Evolutionary conservation across 176 grass and related monocot species (phyloP), one percentile per base, ranked within the genome.

Genomic region (Bromus sterilis): DNA sequence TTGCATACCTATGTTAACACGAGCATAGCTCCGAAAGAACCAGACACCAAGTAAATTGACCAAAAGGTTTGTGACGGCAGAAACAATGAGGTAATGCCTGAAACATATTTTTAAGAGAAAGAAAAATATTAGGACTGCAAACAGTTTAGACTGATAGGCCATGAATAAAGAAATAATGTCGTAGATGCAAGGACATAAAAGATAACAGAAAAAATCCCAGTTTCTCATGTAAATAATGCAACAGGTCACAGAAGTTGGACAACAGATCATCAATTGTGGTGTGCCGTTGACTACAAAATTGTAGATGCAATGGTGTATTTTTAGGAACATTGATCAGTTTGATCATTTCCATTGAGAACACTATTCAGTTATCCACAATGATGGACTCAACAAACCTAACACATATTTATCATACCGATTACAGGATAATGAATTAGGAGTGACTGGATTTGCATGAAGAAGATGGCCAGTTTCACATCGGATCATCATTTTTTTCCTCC

Each of bases 31-130:
- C 74, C 88, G 83, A 65, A 98, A 98, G 75, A 98, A 98, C 95
- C 95, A 98, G 81, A 98, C 95, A 62, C 95, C 95, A 68, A 98
- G 82, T 74, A 98, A 77, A 79, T 98, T 98, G 78, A 98, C 96
- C 82, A 98, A 93, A 86, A 98, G 93, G 63, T 98, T 93, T 58
- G 96, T 93, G 31, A 98, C 93, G 49, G 96, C 96, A 71, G 96
- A 98, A 48, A 98, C 67, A 86, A 98, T 91, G 42, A 95, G 88
- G 78, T 98, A 98, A 56, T 95, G 96, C 89, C 96, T 98, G 85
- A 46, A 80, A 58, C 4, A 53, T 48, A 51, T 31, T 77, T 49
- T 92, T 46, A 40, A 33, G n/a, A 71, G 6, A 9, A 4, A 55
- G 23, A 0, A 71, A 20, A 24, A 1, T 70, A 33, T 85, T 26